phyloP scores from a whole-genome alignment of 2,329 filamentous ascomycete genomes.

The Huntiella abstrusa region DNA sequence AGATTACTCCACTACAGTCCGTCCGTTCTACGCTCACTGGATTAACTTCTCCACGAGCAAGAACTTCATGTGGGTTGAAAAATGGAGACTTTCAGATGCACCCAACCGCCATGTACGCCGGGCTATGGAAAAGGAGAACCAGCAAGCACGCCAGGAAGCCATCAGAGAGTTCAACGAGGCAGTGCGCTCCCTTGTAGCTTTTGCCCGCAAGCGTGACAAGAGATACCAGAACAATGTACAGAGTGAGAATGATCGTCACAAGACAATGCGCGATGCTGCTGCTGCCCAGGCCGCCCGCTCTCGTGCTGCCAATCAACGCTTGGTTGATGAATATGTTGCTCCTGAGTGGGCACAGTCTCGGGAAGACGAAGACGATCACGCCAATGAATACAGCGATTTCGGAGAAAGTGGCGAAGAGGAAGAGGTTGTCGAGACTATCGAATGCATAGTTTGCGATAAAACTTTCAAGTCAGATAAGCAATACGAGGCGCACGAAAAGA shows the following conservation, averaged over 20 bases:
- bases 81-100: slow-evolving; percentile 65
- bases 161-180: slow-evolving; percentile 83
- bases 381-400: slow-evolving; percentile 34
- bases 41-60: slow-evolving; percentile 66
- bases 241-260: slow-evolving; percentile 63
- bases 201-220: slow-evolving; percentile 80
- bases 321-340: slow-evolving; percentile 26
- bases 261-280: slow-evolving; percentile 55
- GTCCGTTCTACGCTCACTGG: slow-evolving; percentile 69
- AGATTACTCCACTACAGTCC: slow-evolving; percentile 56
- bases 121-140: slow-evolving; percentile 91
- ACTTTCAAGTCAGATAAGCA: slow-evolving; percentile 84
- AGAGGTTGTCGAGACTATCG: slow-evolving; percentile 40
- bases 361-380: slow-evolving; percentile 20
- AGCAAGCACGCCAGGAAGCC: slow-evolving; percentile 61
- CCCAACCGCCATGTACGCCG: slow-evolving; percentile 69
- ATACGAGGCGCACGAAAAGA: slow-evolving; percentile 78
- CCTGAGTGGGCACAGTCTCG: slow-evolving; percentile 30
- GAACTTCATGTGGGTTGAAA: slow-evolving; percentile 76
- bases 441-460: slow-evolving; percentile 62
- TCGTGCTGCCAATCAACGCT: slow-evolving; percentile 63
- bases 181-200: slow-evolving; percentile 67
- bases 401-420: slow-evolving; percentile 33
- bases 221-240: slow-evolving; percentile 62
- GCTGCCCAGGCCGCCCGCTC: slow-evolving; percentile 70